These are phyloP conservation scores for Sporothrix curviconia DNA, from an alignment of 2,329 filamentous ascomycete species.

Conservation along the genomic window DNA sequence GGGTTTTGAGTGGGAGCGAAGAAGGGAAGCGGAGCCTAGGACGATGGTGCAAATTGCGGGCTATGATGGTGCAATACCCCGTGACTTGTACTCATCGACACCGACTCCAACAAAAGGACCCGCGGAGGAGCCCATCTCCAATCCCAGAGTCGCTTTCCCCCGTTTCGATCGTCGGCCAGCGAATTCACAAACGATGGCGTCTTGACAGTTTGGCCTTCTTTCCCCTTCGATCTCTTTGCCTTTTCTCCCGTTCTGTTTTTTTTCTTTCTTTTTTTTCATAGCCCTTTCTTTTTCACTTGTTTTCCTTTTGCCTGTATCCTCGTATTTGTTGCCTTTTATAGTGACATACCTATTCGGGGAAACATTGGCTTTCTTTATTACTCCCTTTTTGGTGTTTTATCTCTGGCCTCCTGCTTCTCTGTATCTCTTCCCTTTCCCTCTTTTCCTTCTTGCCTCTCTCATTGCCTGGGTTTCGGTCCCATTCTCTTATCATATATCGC, in stretches of 20 bases:
- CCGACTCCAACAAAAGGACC: background rate
- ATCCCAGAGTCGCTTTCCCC: background rate
- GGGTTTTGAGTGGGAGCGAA: slow-evolving; percentile 14
- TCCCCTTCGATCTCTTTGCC: background rate
- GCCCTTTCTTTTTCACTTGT: background rate
- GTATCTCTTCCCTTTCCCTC: background rate
- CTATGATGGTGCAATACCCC: slow-evolving; percentile 55
- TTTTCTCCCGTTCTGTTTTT: background rate
- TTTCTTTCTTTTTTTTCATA: background rate
- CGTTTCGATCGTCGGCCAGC: background rate
- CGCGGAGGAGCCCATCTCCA: slow-evolving; percentile 4
- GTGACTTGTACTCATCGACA: slow-evolving; percentile 36
- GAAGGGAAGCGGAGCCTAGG: slow-evolving; percentile 20
- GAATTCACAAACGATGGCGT: slow-evolving; percentile 1
- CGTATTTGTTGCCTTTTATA: slow-evolving; percentile 8
- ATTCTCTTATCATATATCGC: background rate
- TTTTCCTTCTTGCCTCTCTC: background rate
- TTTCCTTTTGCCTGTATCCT: background rate
- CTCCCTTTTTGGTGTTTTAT: background rate
- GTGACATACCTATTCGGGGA: background rate
- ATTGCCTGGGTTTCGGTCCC: background rate
- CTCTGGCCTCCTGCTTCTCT: background rate
- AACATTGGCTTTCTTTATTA: background rate
- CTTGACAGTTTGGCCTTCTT: background rate
- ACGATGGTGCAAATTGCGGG: slow-evolving; percentile 38